Evolutionary conservation across 139 green algal species (phyloP), one percentile per base, ranked within the genome.

Genomic region (Astrephomene gubernaculifera): DNA sequence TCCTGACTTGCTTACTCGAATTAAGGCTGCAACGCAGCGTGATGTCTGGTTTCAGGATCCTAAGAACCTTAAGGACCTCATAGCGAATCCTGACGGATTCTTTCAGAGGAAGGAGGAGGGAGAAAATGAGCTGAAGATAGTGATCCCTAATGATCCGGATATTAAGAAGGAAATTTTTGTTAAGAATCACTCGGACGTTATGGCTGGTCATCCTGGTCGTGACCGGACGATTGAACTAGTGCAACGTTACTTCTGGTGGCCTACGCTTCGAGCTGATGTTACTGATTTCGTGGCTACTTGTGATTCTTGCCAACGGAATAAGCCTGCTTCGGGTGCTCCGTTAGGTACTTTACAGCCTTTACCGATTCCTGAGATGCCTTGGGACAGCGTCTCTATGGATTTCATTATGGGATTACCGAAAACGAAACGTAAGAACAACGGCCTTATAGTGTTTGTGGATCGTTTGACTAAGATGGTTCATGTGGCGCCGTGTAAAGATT

Each of bases 341-440:
- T n/a, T 33, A 25, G 71, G 71, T 2, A 24, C 65, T 19, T 36
- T 6, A 17, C 45, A 49, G 2, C 71, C 71, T 0, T 38, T 82
- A 2, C 54, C 74, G 1, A 38, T 71, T 9, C 74, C 74, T 39
- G 74, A 82, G 4, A 43, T 12, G 44, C 71, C 71, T 8, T 79
- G 71, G 71, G 2, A 43, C 7, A 79, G 71, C n/a, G 71, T 79
- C n/a, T 79, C 71, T 2, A 79, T 79, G 71, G 71, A 79, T 19
- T 79, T 79, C 31, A 64, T 79, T 4, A 1, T 79, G 12, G 71
- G 71, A n/a, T 44, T 79, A 14, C 71, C 71, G 29, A 7, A 38
- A 10, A 76, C 69, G 4, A 22, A 33, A 35, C 8, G 17, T 36
- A n/a, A n/a, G 9, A 29, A 79, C 45, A 64, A 79, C n/a, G 29